Evolutionary conservation across 2,329 filamentous ascomycete genomes (phyloP), one percentile per base, ranked within the genome.

Genomic region (Ramularia collo-cygni): DNA sequence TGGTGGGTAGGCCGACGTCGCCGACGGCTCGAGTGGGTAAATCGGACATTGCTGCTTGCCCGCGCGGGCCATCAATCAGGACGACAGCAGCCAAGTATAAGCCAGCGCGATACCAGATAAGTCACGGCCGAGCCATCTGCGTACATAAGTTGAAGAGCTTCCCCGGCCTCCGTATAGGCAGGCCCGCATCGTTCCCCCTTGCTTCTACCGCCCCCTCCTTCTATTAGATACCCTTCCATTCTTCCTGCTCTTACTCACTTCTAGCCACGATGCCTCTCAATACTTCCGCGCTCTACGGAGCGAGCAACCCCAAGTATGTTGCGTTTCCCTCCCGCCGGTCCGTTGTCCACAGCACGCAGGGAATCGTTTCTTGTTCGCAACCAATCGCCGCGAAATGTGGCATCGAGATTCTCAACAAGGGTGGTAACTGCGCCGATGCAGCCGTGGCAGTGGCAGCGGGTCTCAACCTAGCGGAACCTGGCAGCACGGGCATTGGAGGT

Each of bases 351-450:
- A 95, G 87, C 62, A 89, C 85, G 4, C 83, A 89, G 56, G 90
- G 88, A 32, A 95, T 96, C 42, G 85, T 96, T 34, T 77, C 89
- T 8, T 93, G 84, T 60, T 85, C 87, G 1, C 90, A 96, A 62
- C 88, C 92, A 10, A 70, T 96, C 40, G 92, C 92, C 4, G 83
- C 85, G 16, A 85, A 85, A 64, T 93, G 88, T 44, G 92, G 92
- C 15, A 76, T 95, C 37, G 79, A 84, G 41, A 74, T 96, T 28
- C 68, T 98, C n/a, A 77, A 81, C 42, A 80, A 84, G 34, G 92
- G 92, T 42, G 92, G 92, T 38, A 98, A 96, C 69, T 88, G 87
- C 47, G 92, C 89, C 52, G 90, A 96, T 70, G 90, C 92, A n/a
- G 90, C 92, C 7, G 86, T 96, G 3, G 92, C 92, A 30, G 86